A percentile compares a stretch with the other conserved stretches of the same genome.
Conservation (phyloP, 176 grass and related monocot genomes). For the Thinopyrum elongatum region DNA sequence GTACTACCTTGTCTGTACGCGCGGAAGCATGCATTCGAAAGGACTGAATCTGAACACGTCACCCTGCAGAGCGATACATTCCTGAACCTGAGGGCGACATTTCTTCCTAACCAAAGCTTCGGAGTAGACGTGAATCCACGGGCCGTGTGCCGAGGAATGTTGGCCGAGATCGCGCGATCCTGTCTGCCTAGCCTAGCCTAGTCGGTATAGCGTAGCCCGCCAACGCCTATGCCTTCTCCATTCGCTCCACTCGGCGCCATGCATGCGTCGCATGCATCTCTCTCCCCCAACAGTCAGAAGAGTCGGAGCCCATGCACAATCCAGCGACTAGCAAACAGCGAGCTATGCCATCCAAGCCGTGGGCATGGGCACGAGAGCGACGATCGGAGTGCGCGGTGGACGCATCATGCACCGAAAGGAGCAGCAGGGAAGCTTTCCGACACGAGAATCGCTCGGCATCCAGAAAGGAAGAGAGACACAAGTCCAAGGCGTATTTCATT, state of each 20-base stretch:
- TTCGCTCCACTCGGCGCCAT: background rate
- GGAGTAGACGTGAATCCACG: constrained; percentile 12
- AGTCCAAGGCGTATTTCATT: background rate
- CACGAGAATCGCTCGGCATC: constrained; percentile 14
- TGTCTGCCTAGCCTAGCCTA: constrained; percentile 26
- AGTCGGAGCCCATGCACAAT: background rate
- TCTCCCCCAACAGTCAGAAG: no score
- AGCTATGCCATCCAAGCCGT: background rate
- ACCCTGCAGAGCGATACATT: background rate
- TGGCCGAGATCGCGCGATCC: constrained; percentile 35
- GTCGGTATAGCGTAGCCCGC: background rate
- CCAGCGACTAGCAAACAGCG: background rate
- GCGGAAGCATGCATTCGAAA: background rate
- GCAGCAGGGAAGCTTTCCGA: constrained; percentile 16
- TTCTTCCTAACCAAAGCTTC: background rate
- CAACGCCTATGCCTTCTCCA: background rate
- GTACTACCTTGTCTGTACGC: background rate
- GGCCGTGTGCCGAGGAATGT: constrained; percentile 37
- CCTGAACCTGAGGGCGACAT: constrained; percentile 24
- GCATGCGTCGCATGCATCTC: no score
- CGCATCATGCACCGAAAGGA: background rate
- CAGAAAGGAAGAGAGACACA: background rate
- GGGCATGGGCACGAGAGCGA: constrained; percentile 19
- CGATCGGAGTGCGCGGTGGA: background rate
- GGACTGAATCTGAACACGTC: background rate